These are phyloP conservation scores for Paecilomyces sp. DNA, from an alignment of 2,329 filamentous ascomycete genomes.

Conservation along the genomic window DNA sequence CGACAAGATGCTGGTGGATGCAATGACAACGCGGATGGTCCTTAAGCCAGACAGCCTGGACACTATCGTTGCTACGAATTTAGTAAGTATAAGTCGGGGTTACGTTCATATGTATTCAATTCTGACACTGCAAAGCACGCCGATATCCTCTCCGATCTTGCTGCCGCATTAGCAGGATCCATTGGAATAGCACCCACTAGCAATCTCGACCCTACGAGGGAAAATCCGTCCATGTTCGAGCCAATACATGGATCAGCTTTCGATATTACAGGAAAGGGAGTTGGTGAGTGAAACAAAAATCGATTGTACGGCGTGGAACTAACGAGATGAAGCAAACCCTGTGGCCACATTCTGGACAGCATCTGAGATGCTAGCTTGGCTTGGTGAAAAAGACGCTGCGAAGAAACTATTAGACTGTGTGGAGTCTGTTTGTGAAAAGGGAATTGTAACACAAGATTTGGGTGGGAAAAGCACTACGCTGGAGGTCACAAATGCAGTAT, in stretches of 20 bases:
- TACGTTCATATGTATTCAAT: background rate
- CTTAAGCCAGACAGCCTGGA: constrained; percentile 43
- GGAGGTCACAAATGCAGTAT: constrained; percentile 3
- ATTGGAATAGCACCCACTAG: constrained; percentile 67
- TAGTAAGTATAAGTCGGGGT: constrained; percentile 20
- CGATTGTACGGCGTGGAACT: background rate
- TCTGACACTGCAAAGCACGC: constrained; percentile 37
- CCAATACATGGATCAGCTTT: constrained; percentile 58
- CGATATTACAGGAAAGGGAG: constrained; percentile 57
- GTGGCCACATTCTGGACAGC: constrained; percentile 64
- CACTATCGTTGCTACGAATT: constrained; percentile 48
- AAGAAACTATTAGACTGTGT: constrained; percentile 52
- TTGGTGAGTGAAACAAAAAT: constrained; percentile 17
- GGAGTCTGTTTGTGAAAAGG: constrained; percentile 52
- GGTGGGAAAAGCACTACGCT: constrained; percentile 41
- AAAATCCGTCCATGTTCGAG: constrained; percentile 57
- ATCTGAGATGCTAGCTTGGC: constrained; percentile 59
- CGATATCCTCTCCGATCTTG: constrained; percentile 64
- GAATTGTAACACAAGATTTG: constrained; percentile 53
- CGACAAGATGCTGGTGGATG: constrained; percentile 52
- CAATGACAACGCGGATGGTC: constrained; percentile 51
- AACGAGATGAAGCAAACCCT: constrained; percentile 45
- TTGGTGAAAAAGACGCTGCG: constrained; percentile 54
- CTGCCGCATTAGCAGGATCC: constrained; percentile 61
- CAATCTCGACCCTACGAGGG: constrained; percentile 58